Evolutionary conservation across 2,329 filamentous ascomycete genomes (phyloP).

Genomic region (Aspergillus viridinutans): DNA sequence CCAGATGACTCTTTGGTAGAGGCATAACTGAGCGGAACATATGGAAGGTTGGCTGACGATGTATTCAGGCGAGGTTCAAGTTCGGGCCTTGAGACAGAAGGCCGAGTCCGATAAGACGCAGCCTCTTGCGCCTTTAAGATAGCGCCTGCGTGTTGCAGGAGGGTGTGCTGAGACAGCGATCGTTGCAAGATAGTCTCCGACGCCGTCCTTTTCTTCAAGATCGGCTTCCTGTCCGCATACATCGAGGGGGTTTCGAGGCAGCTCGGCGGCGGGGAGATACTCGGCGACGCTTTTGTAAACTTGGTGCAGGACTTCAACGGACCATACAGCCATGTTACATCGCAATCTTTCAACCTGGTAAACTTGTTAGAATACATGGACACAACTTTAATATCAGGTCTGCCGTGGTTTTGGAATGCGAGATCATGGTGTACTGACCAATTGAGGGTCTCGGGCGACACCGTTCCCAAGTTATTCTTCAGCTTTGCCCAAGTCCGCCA

Average conservation of each 20-base stretch:
- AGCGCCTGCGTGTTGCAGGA: slow-evolving; percentile 83
- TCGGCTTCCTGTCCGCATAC: slow-evolving; percentile 76
- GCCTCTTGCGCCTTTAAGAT: slow-evolving; percentile 78
- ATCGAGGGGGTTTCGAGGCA: slow-evolving; percentile 61
- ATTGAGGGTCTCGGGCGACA: slow-evolving; percentile 87
- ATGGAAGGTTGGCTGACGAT: background rate
- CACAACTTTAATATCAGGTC: background rate
- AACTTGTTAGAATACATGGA: slow-evolving; percentile 7
- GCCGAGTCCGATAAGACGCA: slow-evolving; percentile 50
- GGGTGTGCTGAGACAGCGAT: slow-evolving; percentile 80
- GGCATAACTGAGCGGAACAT: background rate
- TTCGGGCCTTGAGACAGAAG: slow-evolving; percentile 58
- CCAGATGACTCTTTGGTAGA: slow-evolving; percentile 60
- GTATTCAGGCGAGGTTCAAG: slow-evolving; percentile 57
- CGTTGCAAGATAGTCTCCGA: slow-evolving; percentile 91
- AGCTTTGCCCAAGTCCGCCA: slow-evolving; percentile 97
- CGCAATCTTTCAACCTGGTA: slow-evolving; percentile 86
- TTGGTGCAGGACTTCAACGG: slow-evolving; percentile 72
- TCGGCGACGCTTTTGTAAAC: slow-evolving; percentile 45
- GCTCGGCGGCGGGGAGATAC: slow-evolving; percentile 49
- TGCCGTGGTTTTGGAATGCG: background rate
- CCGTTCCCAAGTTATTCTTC: slow-evolving; percentile 79
- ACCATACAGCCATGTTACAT: slow-evolving; percentile 96
- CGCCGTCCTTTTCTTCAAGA: slow-evolving; percentile 93
- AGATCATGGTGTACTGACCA: slow-evolving; percentile 59